A percentile compares a stretch with the other conserved stretches of the same genome.
Evolutionary conservation across 208 protist species (phyloP).

Genomic region (Leishmania major): DNA sequence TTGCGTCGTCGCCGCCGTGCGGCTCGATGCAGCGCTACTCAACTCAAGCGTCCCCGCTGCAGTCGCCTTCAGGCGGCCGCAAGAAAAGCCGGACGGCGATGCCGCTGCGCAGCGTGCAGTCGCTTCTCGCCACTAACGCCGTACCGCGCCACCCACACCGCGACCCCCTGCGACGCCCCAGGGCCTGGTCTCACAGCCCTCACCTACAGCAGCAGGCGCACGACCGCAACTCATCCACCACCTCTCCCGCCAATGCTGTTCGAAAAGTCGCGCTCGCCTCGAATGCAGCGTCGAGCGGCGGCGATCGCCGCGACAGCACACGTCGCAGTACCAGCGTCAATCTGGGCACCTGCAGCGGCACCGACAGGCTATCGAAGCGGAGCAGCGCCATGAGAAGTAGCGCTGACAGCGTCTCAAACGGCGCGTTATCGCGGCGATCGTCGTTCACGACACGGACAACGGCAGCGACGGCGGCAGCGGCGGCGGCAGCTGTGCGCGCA

Average conservation of each 20-base stretch:
- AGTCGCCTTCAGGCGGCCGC: constrained; percentile 8
- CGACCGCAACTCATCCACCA: neutral
- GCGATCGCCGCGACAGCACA: neutral
- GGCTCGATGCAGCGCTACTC: neutral
- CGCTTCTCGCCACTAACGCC: too few relatives aligned
- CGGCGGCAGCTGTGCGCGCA: neutral
- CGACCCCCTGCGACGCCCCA: neutral
- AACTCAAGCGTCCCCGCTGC: neutral
- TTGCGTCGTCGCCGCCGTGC: neutral
- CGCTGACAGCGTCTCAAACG: neutral
- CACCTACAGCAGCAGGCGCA: neutral
- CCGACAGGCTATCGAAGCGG: neutral
- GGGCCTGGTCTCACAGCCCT: neutral
- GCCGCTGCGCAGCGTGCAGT: neutral
- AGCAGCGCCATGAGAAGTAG: neutral
- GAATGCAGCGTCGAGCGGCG: neutral
- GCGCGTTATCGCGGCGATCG: neutral
- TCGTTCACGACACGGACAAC: neutral
- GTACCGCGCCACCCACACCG: neutral
- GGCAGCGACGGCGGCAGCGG: neutral
- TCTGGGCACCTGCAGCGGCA: neutral
- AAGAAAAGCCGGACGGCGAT: constrained; percentile 8
- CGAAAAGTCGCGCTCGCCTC: neutral
- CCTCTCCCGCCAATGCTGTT: neutral
- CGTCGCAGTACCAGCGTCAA: neutral